Percentiles rank a stretch among this genome's conserved stretches.
These are phyloP conservation scores for Jatropha multifida DNA, from an alignment of 441 rosid species.

Conservation along the genomic window DNA sequence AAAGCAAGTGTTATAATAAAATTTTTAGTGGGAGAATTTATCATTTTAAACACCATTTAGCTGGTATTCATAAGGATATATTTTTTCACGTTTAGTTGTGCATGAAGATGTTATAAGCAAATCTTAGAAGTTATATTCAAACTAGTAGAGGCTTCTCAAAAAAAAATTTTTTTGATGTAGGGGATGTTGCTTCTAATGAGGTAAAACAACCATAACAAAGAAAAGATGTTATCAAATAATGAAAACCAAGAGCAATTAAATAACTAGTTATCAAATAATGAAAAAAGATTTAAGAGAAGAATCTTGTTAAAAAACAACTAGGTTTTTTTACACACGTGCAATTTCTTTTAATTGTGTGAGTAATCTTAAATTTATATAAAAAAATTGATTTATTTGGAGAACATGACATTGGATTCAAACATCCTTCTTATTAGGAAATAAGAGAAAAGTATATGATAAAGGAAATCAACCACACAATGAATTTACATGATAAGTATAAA, in stretches of 20 bases:
- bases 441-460: neutral
- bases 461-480: too few species aligned
- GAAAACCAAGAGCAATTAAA: neutral
- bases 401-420: neutral
- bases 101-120: neutral
- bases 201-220: neutral
- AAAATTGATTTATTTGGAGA: neutral
- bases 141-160: neutral
- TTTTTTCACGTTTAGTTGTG: neutral
- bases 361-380: neutral
- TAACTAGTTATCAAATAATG: neutral
- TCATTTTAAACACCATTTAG: conserved; percentile 1
- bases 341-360: conserved; percentile 14
- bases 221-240: neutral
- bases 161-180: neutral
- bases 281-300: conserved; percentile 1
- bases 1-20: neutral
- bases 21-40: neutral
- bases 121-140: too few species aligned
- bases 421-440: neutral
- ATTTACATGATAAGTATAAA: too few species aligned
- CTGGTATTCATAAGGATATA: neutral
- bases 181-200: neutral
- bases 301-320: neutral
- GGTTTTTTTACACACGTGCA: neutral